phyloP scores from a whole-genome alignment of 2,329 filamentous ascomycete species.

The Pestalotiopsis sp. region DNA sequence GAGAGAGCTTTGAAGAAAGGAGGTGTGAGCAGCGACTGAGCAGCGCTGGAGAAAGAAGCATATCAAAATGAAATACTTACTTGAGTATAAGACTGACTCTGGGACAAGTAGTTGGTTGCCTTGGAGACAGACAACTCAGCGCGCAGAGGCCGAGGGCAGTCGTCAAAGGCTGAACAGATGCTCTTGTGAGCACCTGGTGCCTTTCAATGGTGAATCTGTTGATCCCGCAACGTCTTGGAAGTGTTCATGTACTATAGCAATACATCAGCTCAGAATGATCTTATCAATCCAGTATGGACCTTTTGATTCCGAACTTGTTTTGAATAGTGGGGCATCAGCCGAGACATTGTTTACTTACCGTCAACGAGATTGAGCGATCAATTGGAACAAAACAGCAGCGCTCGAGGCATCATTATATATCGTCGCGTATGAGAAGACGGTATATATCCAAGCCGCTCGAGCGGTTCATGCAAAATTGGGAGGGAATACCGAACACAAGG shows the following conservation, averaged over 20 bases:
- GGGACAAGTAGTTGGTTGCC: neutral
- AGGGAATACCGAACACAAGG: neutral
- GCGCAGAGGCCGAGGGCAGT: neutral
- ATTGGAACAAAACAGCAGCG: neutral
- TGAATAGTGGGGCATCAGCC: neutral
- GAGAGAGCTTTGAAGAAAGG: neutral
- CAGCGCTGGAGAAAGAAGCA: too few relatives aligned
- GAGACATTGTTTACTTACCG: neutral
- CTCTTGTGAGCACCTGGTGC: too few relatives aligned
- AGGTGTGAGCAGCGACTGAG: too few relatives aligned
- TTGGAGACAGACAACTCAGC: neutral
- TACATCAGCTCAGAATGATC: neutral
- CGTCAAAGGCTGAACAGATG: neutral
- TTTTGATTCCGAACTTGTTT: neutral
- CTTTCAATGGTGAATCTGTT: neutral
- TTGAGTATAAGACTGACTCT: neutral
- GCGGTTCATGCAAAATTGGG: neutral
- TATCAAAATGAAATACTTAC: neutral
- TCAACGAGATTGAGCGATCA: neutral
- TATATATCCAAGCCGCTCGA: neutral
- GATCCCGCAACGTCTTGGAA: neutral
- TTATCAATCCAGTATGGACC: neutral
- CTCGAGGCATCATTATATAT: neutral
- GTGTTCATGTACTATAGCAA: neutral
- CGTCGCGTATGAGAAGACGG: neutral